A percentile compares a stretch with the other conserved stretches of the same genome.
Conservation (phyloP, 257 asterid genomes). For the Galeopsis tetrahit region DNA sequence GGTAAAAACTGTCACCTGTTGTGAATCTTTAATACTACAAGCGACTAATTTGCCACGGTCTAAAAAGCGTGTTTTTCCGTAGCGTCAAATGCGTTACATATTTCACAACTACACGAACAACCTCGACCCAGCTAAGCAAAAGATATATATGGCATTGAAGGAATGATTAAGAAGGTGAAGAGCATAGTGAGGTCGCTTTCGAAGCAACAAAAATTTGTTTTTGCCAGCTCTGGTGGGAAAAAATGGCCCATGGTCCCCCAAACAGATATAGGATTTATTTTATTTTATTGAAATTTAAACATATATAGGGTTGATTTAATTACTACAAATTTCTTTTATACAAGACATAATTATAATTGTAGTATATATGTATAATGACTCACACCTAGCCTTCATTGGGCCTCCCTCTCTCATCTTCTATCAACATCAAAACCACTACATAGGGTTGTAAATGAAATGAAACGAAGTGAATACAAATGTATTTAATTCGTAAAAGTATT, state of each 20-base stretch:
- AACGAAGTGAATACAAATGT: too few species aligned
- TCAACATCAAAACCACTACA: slow-evolving; percentile 15
- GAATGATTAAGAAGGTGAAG: neutral
- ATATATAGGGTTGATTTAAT: too few species aligned
- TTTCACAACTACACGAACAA: neutral
- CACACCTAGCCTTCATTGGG: slow-evolving; percentile 25
- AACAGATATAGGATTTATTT: neutral
- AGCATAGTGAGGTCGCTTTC: slow-evolving; percentile 33
- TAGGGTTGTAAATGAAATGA: too few species aligned
- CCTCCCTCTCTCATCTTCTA: slow-evolving; percentile 10
- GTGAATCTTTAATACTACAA: too few species aligned
- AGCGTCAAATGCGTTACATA: neutral
- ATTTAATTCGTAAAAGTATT: too few species aligned
- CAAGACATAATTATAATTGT: too few species aligned
- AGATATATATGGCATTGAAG: neutral
- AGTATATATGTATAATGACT: too few species aligned
- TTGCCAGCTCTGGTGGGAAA: slow-evolving; percentile 28
- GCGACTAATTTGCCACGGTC: too few species aligned
- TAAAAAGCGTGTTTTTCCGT: too few species aligned
- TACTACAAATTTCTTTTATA: too few species aligned
- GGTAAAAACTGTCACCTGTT: too few species aligned
- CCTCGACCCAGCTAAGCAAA: neutral
- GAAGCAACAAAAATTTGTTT: slow-evolving; percentile 16
- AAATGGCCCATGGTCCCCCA: slow-evolving; percentile 29
- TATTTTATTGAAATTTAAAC: too few species aligned